phyloP scores from a whole-genome alignment of 2,329 filamentous ascomycete species.

The Beauveria australis region DNA sequence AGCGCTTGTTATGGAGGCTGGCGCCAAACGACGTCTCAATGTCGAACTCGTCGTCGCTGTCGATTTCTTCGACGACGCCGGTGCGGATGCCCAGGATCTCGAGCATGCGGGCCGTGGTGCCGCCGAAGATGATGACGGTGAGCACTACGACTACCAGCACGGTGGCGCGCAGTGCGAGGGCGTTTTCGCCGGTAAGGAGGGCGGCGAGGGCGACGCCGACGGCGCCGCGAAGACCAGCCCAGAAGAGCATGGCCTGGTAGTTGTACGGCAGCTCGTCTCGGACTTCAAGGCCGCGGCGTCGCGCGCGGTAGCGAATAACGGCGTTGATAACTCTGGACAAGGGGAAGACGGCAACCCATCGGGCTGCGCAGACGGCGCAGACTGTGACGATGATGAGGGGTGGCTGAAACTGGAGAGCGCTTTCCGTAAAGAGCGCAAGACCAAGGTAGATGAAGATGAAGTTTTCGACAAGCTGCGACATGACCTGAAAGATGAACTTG shows the following conservation, averaged over 20 bases:
- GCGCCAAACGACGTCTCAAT: slow-evolving; percentile 65
- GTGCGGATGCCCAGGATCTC: slow-evolving; percentile 96
- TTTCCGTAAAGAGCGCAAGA: slow-evolving; percentile 87
- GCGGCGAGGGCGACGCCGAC: slow-evolving; percentile 93
- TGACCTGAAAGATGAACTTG: slow-evolving; percentile 93
- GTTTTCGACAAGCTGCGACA: slow-evolving; percentile 93
- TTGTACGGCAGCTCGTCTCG: slow-evolving; percentile 86
- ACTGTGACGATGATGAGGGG: slow-evolving; percentile 91
- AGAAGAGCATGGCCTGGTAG: slow-evolving; percentile 99
- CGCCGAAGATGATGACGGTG: slow-evolving; percentile 97
- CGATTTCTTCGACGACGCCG: slow-evolving; percentile 91
- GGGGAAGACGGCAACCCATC: slow-evolving; percentile 93
- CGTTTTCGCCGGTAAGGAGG: slow-evolving; percentile 74
- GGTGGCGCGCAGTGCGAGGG: slow-evolving; percentile 77
- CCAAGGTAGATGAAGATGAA: slow-evolving; percentile 99
- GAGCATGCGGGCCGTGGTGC: slow-evolving; percentile 93
- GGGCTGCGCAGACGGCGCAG: slow-evolving; percentile 80
- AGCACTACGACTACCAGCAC: slow-evolving; percentile 96
- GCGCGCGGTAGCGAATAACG: slow-evolving; percentile 80
- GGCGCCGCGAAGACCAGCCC: slow-evolving; percentile 90
- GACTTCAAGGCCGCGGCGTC: slow-evolving; percentile 62
- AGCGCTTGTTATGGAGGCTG: slow-evolving; percentile 73
- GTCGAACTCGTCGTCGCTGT: slow-evolving; percentile 97
- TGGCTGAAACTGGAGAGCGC: slow-evolving; percentile 80
- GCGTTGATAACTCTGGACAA: slow-evolving; percentile 85